Conservation (phyloP, 2,329 filamentous ascomycete genomes). For the Metarhizium sp. region DNA sequence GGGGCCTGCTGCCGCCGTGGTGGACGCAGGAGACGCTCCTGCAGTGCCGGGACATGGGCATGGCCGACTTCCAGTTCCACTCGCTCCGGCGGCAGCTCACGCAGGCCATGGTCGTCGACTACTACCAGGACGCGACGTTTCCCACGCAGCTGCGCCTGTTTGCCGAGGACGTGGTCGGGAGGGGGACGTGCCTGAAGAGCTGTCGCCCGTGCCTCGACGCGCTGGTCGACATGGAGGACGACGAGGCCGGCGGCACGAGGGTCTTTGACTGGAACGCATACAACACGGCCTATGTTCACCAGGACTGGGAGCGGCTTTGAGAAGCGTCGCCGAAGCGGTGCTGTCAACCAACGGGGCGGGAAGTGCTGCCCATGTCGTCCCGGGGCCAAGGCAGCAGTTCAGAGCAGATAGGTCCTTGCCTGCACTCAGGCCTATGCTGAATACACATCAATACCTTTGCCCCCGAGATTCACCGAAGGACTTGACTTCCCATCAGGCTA, state of each 20-base stretch:
- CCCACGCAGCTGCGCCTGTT: constrained; percentile 34
- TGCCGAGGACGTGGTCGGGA: constrained; percentile 21
- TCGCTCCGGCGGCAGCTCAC: constrained; percentile 15
- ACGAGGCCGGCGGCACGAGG: background rate
- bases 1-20: constrained; percentile 26
- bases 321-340: too few species aligned
- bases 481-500: too few species aligned
- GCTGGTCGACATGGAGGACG: background rate
- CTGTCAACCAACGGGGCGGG: too few species aligned
- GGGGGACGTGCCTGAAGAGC: background rate
- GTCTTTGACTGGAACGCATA: background rate
- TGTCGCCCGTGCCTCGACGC: background rate
- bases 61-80: constrained; percentile 12
- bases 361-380: too few species aligned
- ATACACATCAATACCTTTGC: too few species aligned
- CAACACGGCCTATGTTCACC: background rate
- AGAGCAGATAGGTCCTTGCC: background rate
- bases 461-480: too few species aligned
- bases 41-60: constrained; percentile 22
- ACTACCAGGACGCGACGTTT: constrained; percentile 27
- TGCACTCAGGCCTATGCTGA: too few species aligned
- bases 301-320: background rate
- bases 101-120: constrained; percentile 20
- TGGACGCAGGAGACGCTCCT: constrained; percentile 24
- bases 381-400: background rate